phyloP scores from a whole-genome alignment of 2,329 filamentous ascomycete species.

The Fusarium annulatum region DNA sequence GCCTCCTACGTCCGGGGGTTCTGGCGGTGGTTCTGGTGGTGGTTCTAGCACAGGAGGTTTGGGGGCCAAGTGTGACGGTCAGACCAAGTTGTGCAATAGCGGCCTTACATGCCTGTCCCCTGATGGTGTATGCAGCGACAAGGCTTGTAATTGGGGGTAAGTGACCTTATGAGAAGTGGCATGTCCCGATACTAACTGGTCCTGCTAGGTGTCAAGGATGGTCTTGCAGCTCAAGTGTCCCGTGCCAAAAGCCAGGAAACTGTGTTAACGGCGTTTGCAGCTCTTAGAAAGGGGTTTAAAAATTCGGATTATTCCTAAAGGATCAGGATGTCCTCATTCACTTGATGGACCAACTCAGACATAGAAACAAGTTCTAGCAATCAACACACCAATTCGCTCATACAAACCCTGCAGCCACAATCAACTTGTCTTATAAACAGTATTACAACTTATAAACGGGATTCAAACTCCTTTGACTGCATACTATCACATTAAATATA shows the following conservation, averaged over 20 bases:
- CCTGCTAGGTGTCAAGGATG: neutral
- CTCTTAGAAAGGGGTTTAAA: too few species aligned
- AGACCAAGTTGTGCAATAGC: neutral
- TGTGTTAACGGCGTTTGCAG: neutral
- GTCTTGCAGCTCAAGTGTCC: neutral
- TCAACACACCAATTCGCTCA: too few species aligned
- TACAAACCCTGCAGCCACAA: too few species aligned
- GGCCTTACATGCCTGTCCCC: neutral
- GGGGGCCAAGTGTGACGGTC: neutral
- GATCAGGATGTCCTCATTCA: too few species aligned
- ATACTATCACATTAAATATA: too few species aligned
- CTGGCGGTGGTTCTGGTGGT: neutral
- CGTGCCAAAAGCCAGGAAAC: neutral
- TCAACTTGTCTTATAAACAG: too few species aligned
- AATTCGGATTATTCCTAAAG: too few species aligned
- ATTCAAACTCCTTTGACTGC: too few species aligned
- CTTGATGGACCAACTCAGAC: neutral
- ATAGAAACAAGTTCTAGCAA: too few species aligned
- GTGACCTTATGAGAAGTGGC: fast-evolving
- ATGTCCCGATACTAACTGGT: fast-evolving
- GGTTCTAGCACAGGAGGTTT: neutral
- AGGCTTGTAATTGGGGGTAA: neutral
- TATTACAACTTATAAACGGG: fast-evolving
- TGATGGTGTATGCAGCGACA: neutral
- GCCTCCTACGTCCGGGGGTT: neutral